Evolutionary conservation across 2,329 filamentous ascomycete species (phyloP), one percentile per base, ranked within the genome.

Genomic region (Karstenula rhodostoma): DNA sequence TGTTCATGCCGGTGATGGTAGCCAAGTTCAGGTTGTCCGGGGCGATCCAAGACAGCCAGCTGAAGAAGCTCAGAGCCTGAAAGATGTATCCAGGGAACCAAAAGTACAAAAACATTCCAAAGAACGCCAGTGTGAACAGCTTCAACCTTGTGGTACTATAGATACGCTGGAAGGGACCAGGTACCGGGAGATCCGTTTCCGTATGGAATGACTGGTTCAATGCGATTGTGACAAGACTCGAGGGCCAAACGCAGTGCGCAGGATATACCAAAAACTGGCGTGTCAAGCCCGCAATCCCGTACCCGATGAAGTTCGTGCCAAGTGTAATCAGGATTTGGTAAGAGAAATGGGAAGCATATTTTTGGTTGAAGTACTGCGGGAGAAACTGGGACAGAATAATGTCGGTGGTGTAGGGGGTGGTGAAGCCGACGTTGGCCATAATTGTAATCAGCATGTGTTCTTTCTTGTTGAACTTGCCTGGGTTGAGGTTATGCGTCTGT

Each of bases 21-120:
- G 37, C 51, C 22, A 54, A 25, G 10, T 57, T 57, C 10, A 57
- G 4, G n/a, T 57, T 57, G 35, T 50, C 37, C 17, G 56, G 56
- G 12, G 56, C 56, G 25, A 57, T 49, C 56, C 56, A 57, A 10
- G 32, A 37, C 15, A 33, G 29, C 48, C 27, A 50, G 27, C 48
- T 33, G 48, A 33, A 50, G 15, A 50, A n/a, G 48, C 48, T 47
- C 12, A 47, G 23, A 27, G 44, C 48, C 29, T 51, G 48, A 65
- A 85, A 85, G 13, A 86, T 69, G 58, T 79, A 83, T 60, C 82
- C 79, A 0, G 84, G 84, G 44, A 86, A 75, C 81, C 82, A 85
- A 62, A 82, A 85, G 67, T 80, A 86, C 3, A 82, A 57, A 53
- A 85, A 85, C 79, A 85, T 85, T 60, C 72, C 77, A 0, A 63